Evolutionary conservation across 192 early-diverging fungal genomes (phyloP), one percentile per base, ranked within the genome.

Genomic region (Gigaspora rosea): DNA sequence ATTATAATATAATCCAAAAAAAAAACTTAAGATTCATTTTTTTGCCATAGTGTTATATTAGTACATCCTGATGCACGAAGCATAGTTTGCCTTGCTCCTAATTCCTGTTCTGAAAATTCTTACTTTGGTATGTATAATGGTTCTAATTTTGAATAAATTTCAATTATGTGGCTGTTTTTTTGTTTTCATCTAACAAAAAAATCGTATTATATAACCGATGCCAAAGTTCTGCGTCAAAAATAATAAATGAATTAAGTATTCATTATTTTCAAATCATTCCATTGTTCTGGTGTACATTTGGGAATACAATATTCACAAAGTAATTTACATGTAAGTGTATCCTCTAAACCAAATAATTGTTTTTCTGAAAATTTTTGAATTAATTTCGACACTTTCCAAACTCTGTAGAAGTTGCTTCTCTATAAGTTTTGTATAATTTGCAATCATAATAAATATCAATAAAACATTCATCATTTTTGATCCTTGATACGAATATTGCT

Each of bases 291-390:
- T n/a, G n/a, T n/a, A n/a, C n/a, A n/a, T n/a, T n/a, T n/a, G n/a
- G n/a, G 57, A 58, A 58, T 58, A 5, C 57, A 18, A n/a, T 15
- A 58, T 58, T 58, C 18, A 58, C 4, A 16, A 4, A 58, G 18
- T 58, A 15, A 15, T 58, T 58, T 7, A 5, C 5, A 18, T 58
- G 18, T 58, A 58, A 58, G 7, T 20, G 7, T 7, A 58, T 58
- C 57, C 18, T 58, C 57, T 20, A 58, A 58, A 15, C 57, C 57
- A 58, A 58, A 58, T 58, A 58, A 58, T 58, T 58, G 57, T 58
- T 58, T 58, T 58, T 18, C 57, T n/a, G 15, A 58, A n/a, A 16
- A n/a, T 58, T 58, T 58, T 58, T 58, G 57, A 58, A 58, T 58
- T 15, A n/a, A 58, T 15, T 18, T 18, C 10, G n/a, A 58, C 7